Evolutionary conservation across 495 filamentous ascomycete species (phyloP).

Genomic region (Aspergillus diversus): DNA sequence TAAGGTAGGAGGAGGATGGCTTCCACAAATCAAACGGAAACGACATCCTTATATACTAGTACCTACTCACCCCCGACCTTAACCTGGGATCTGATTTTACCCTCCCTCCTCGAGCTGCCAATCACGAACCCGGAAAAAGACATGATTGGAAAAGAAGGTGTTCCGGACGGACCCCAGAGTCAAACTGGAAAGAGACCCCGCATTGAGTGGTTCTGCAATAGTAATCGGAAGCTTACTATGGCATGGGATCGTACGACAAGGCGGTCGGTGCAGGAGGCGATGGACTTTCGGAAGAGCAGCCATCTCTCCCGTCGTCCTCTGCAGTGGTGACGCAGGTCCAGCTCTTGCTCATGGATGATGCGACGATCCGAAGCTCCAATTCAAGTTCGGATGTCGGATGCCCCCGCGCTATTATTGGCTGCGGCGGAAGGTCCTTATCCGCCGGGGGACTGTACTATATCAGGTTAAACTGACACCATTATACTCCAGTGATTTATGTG

Average conservation of each 20-base stretch:
- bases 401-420: background rate
- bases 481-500: background rate
- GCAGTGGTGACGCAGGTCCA: too few relatives aligned
- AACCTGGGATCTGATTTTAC: background rate
- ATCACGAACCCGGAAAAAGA: constrained; percentile 4
- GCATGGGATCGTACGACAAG: constrained; percentile 13
- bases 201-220: constrained; percentile 8
- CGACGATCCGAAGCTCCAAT: constrained; percentile 9
- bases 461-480: background rate
- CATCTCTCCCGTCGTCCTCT: too few relatives aligned
- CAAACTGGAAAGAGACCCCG: constrained; percentile 19
- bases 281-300: background rate
- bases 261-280: background rate
- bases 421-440: background rate
- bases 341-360: background rate
- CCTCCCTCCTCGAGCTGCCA: background rate
- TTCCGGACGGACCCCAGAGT: constrained; percentile 10
- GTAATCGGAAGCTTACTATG: constrained; percentile 9
- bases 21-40: background rate
- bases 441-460: background rate
- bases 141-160: constrained; percentile 14
- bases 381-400: constrained; percentile 9
- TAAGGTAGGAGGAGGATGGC: background rate
- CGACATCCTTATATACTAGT: constrained; percentile 14
- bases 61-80: too few relatives aligned